phyloP scores from a whole-genome alignment of 306 rosid species.

The Albizia julibrissin region DNA sequence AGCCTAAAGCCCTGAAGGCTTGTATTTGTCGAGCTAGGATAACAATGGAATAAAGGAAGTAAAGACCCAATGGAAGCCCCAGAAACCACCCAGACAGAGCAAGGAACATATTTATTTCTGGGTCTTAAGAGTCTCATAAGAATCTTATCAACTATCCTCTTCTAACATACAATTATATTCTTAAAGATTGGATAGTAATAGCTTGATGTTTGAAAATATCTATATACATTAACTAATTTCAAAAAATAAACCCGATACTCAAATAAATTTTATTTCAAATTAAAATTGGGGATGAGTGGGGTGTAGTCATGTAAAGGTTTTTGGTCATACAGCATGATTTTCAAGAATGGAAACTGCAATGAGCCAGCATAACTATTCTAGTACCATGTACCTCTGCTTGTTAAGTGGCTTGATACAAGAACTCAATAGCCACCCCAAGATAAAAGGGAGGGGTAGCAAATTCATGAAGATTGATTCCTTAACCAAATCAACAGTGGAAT shows the following conservation, averaged over 20 bases:
- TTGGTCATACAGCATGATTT: slow-evolving; percentile 22
- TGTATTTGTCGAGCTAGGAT: slow-evolving; percentile 7
- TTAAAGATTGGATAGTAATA: neutral
- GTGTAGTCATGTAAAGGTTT: neutral
- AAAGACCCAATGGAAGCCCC: slow-evolving; percentile 1
- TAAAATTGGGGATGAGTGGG: neutral
- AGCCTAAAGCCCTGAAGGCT: slow-evolving; percentile 21
- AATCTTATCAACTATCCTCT: neutral
- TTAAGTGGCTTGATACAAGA: neutral
- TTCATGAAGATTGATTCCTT: neutral
- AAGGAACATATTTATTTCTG: slow-evolving; percentile 1
- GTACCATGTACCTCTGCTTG: neutral
- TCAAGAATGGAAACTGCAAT: neutral
- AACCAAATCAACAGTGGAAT: neutral
- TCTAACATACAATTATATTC: neutral
- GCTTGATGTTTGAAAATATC: neutral
- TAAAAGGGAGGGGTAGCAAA: neutral
- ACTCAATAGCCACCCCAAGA: neutral
- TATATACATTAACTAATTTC: neutral
- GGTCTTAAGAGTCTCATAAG: neutral
- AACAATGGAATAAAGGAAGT: slow-evolving; percentile 8
- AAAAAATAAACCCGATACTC: slow-evolving; percentile 1
- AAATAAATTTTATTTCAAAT: neutral
- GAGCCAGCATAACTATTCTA: neutral
- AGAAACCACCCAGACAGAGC: neutral